These are phyloP conservation scores for Colletotrichum agaves DNA, from an alignment of 2,329 filamentous ascomycete genomes.

Conservation along the genomic window DNA sequence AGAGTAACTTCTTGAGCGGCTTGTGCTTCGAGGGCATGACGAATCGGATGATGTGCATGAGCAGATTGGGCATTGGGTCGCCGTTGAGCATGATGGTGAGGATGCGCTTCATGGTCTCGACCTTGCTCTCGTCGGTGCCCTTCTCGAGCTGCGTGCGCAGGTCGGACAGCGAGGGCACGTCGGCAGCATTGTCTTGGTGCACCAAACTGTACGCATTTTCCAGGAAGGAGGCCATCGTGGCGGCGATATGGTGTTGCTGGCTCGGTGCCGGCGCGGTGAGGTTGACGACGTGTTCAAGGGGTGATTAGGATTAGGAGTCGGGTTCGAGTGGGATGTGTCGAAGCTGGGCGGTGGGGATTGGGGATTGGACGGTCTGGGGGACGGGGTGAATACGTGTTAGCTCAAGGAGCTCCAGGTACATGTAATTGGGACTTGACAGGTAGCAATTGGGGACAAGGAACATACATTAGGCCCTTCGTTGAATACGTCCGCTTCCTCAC, in stretches of 20 bases:
- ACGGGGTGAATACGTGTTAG: conserved; percentile 38
- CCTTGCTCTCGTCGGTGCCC: conserved; percentile 90
- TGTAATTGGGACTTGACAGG: conserved; percentile 2
- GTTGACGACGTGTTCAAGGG: conserved; percentile 37
- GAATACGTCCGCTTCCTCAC: conserved; percentile 27
- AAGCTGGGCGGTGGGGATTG: conserved; percentile 38
- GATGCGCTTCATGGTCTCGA: conserved; percentile 96
- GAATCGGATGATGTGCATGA: conserved; percentile 99
- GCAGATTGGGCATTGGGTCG: conserved; percentile 91
- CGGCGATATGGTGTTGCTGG: conserved; percentile 39
- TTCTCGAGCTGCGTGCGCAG: conserved; percentile 94
- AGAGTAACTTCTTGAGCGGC: conserved; percentile 95
- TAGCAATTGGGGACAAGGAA: neutral
- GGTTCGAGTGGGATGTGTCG: conserved; percentile 37
- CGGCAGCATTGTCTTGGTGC: conserved; percentile 96
- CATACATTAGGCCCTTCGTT: conserved; percentile 31
- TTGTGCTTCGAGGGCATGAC: conserved; percentile 99
- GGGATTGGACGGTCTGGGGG: conserved; percentile 30
- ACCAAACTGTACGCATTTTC: conserved; percentile 97
- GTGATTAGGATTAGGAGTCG: conserved; percentile 10
- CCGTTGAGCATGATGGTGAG: conserved; percentile 98
- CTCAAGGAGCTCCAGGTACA: conserved; percentile 28
- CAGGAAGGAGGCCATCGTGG: conserved; percentile 91
- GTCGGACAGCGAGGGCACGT: conserved; percentile 90
- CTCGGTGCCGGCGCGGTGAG: conserved; percentile 40